These are phyloP conservation scores for Aphanocladium album DNA, from an alignment of 2,329 filamentous ascomycete species.

Conservation along the genomic window DNA sequence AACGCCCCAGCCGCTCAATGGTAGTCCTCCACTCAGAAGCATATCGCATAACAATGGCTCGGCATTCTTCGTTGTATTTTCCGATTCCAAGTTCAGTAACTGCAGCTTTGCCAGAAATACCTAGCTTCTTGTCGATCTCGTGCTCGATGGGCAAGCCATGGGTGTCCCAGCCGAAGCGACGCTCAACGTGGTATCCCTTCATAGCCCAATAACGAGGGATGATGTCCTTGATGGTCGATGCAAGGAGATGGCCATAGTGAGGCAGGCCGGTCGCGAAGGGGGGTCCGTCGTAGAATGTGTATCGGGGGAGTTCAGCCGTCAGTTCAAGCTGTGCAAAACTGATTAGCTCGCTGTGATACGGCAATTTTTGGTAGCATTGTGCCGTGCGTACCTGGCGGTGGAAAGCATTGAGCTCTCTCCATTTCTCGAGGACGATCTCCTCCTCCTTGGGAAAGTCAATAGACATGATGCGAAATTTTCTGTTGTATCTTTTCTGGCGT, in stretches of 20 bases:
- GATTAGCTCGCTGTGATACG: not conserved
- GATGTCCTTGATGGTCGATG: constrained; percentile 95
- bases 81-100: constrained; percentile 81
- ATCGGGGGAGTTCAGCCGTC: constrained; percentile 74
- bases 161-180: constrained; percentile 91
- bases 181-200: constrained; percentile 89
- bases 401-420: constrained; percentile 91
- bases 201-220: constrained; percentile 96
- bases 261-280: constrained; percentile 69
- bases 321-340: constrained; percentile 55
- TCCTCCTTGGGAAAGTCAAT: constrained; percentile 93
- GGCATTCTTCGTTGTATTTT: constrained; percentile 88
- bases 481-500: not conserved
- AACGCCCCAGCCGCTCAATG: constrained; percentile 82
- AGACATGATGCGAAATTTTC: constrained; percentile 51
- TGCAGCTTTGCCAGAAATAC: constrained; percentile 80
- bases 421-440: constrained; percentile 75
- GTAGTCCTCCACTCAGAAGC: constrained; percentile 81
- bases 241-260: constrained; percentile 69
- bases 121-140: constrained; percentile 94
- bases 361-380: constrained; percentile 13
- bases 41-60: constrained; percentile 89
- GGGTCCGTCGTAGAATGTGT: constrained; percentile 92
- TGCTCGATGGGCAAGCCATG: constrained; percentile 94
- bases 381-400: constrained; percentile 59